A percentile compares a stretch with the other conserved stretches of the same genome.
Evolutionary conservation across 2,329 filamentous ascomycete genomes (phyloP).

Genomic region (Diaporthe sp.): DNA sequence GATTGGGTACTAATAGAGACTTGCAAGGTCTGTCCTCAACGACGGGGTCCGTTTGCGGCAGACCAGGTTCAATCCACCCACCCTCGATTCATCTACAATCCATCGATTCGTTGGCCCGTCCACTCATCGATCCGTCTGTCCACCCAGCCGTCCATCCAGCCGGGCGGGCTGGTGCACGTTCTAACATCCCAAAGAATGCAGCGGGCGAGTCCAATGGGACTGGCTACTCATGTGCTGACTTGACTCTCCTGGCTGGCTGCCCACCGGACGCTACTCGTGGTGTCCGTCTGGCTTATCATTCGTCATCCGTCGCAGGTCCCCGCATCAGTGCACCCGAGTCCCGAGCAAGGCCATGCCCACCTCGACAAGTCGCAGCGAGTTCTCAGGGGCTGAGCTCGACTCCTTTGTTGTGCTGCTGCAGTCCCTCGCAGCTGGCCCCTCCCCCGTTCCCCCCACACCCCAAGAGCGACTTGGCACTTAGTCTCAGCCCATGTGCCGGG

Average conservation of each 20-base stretch:
- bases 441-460: background rate
- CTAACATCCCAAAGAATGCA: background rate
- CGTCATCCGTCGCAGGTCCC: conserved; percentile 32
- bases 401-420: conserved; percentile 25
- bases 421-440: conserved; percentile 19
- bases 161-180: conserved; percentile 20
- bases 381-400: conserved; percentile 31
- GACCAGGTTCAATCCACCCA: conserved; percentile 24
- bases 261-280: conserved; percentile 34
- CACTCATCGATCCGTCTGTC: background rate
- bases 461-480: conserved; percentile 24
- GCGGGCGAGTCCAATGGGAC: conserved; percentile 1
- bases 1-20: conserved; percentile 37
- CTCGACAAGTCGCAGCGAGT: background rate
- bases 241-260: conserved; percentile 30
- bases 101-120: background rate
- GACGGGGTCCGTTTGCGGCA: conserved; percentile 27
- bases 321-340: conserved; percentile 20
- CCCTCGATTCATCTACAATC: background rate
- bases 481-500: conserved; percentile 28
- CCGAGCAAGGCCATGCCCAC: conserved; percentile 21
- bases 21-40: conserved; percentile 20
- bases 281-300: conserved; percentile 32
- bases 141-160: conserved; percentile 4
- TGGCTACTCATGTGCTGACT: conserved; percentile 7